Evolutionary conservation across 768 basidiomycete genomes (phyloP), one percentile per base, ranked within the genome.

Genomic region (Amanita molliuscula): DNA sequence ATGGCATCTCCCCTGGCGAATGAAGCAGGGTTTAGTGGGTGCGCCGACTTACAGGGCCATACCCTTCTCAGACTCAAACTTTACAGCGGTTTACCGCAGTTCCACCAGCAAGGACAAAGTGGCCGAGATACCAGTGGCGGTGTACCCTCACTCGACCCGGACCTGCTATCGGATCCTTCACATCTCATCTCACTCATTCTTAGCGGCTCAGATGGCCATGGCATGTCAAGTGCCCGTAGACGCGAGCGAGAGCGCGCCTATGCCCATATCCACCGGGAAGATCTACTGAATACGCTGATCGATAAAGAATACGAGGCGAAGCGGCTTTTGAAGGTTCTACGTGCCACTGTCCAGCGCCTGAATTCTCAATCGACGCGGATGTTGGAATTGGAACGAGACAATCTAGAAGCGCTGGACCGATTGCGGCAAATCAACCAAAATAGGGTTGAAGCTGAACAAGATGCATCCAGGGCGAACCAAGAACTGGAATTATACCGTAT

Each of bases 401-500:
- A 64, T 33, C 52, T 56, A 23, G 67, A 71, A 34, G 61, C 62
- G 5, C 55, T 64, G 7, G 61, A 66, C 36, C 63, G 62, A 7
- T 65, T 69, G 35, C 63, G 59, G 13, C 36, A 62, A 10, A 54
- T 75, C 23, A 69, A 68, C 37, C 69, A 70, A 40, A 65, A 59
- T 15, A 61, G 64, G 36, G 44, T 69, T 8, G 40, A 60, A 28
- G 72, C 69, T 1, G 64, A 73, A 47, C 61, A 64, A 42, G 66
- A 69, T 20, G 71, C 68, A 3, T 46, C 59, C n/a, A 64, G 62
- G 25, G 66, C 67, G 7, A 58, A 53, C 1, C 64, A 69, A 34
- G 69, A 74, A 37, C 55, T 70, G 11, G 63, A 65, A 25, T 45
- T 73, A 35, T 67, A 69, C 44, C 63, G 70, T 29, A 59, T 65